phyloP scores from a whole-genome alignment of 371 early-diverging fungal genomes.

The Actinomortierella wolfii region DNA sequence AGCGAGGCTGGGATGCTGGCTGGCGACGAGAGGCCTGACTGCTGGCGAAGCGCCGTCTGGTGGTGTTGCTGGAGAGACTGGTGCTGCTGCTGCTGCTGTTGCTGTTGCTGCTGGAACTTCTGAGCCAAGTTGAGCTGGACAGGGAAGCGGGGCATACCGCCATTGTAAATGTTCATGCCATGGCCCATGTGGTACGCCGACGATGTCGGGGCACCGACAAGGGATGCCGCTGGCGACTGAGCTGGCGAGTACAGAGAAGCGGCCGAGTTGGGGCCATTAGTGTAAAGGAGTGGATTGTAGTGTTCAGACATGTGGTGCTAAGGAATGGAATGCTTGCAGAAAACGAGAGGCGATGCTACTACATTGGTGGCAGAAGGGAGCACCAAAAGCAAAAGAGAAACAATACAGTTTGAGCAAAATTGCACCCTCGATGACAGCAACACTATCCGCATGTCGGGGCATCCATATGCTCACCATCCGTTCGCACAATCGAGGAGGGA shows the following conservation, averaged over 20 bases:
- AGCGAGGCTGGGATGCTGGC: constrained; percentile 42
- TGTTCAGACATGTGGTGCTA: constrained; percentile 10
- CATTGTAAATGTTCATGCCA: constrained; percentile 50
- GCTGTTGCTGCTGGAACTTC: constrained; percentile 47
- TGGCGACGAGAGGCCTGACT: constrained; percentile 39
- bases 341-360: too few relatives aligned
- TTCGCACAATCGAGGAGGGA: too few relatives aligned
- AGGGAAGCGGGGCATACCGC: constrained; percentile 52
- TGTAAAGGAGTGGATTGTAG: constrained; percentile 42
- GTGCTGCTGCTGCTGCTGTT: constrained; percentile 41
- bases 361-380: too few relatives aligned
- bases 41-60: constrained; percentile 41
- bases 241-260: constrained; percentile 49
- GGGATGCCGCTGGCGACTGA: constrained; percentile 47
- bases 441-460: too few relatives aligned
- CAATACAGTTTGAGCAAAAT: too few relatives aligned
- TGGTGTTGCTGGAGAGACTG: constrained; percentile 34
- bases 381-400: too few relatives aligned
- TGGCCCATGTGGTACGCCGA: constrained; percentile 49
- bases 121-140: constrained; percentile 53
- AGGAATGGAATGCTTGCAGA: too few relatives aligned
- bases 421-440: too few relatives aligned
- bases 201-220: constrained; percentile 48
- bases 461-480: too few relatives aligned
- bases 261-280: constrained; percentile 39